phyloP scores from a whole-genome alignment of 2,329 filamentous ascomycete genomes.

The Aspergillus quadrilineatus region DNA sequence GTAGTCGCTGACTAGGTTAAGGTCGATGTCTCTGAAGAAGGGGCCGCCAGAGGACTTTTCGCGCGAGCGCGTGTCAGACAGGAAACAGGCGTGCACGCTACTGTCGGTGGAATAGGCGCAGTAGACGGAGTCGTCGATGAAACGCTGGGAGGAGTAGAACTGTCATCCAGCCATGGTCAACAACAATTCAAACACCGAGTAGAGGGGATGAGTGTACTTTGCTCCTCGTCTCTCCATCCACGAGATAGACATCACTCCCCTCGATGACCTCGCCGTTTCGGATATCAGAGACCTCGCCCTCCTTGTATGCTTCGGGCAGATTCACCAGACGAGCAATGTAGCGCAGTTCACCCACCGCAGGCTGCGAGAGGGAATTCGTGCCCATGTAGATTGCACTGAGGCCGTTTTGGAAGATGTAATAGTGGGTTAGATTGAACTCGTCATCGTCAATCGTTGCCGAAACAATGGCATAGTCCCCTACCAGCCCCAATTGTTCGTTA shows the following conservation, averaged over 20 bases:
- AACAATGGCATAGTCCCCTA: background rate
- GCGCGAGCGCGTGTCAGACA: background rate
- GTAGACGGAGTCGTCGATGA: slow-evolving; percentile 8
- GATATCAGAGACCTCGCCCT: background rate
- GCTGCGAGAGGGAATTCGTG: background rate
- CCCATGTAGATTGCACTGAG: slow-evolving; percentile 8
- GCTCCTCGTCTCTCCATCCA: background rate
- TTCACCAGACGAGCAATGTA: slow-evolving; percentile 6
- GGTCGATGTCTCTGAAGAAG: slow-evolving; percentile 10
- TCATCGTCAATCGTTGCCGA: background rate
- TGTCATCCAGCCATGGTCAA: background rate
- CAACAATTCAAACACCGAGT: background rate
- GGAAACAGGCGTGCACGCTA: slow-evolving; percentile 5
- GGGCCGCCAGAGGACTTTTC: slow-evolving; percentile 10
- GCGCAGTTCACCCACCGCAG: slow-evolving; percentile 4
- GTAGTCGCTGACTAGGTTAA: slow-evolving; percentile 1
- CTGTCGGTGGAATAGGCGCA: background rate
- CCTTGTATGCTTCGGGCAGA: slow-evolving; percentile 2
- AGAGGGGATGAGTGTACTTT: background rate
- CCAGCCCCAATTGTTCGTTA: background rate
- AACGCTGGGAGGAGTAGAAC: slow-evolving; percentile 11
- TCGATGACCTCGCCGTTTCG: background rate
- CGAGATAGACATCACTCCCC: slow-evolving; percentile 6
- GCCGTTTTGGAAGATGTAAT: slow-evolving; percentile 6
- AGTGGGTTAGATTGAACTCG: slow-evolving; percentile 2